Evolutionary conservation across 1,284 basidiomycete species (phyloP), one percentile per base, ranked within the genome.

Genomic region (Omphalotus olearius): DNA sequence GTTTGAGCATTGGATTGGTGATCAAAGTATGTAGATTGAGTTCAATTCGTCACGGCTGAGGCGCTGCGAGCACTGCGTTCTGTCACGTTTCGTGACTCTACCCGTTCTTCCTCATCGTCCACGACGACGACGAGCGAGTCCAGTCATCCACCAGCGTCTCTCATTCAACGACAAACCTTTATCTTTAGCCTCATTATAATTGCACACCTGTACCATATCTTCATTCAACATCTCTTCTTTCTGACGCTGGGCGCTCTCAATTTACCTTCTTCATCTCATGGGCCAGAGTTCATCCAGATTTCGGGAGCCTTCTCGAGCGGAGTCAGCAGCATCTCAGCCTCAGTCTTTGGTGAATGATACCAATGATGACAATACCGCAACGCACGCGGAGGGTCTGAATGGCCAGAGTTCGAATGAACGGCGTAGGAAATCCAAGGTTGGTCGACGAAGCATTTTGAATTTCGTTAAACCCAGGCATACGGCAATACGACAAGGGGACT

Each of bases 391-490:
- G 16, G 16, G 39, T 41, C 13, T 6, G 10, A 25, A 37, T 23
- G 16, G n/a, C 5, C 20, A 36, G 20, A 16, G 38, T 42, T 11
- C 26, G 4, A 20, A 36, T 23, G 33, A 20, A 7, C 18, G 20
- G 37, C 30, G 11, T n/a, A n/a, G 40, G 37, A 30, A 39, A 43
- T 37, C 25, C 26, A 50, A 13, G 17, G 40, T 67, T 16, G 50
- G 67, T 18, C 66, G 68, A 13, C 66, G 60, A 48, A 67, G 57
- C 49, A 60, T 72, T 43, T 57, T 69, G 36, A 69, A 65, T 54
- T 51, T 69, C 13, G 64, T 70, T 25, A 68, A 64, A 50, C 65
- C 67, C 0, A 55, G 52, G 5, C 20, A 30, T 39, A 9, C 36
- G 26, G 40, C 36, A 30, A 44, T 28, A 33, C 40, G 17, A 30